A percentile compares a stretch with the other conserved stretches of the same genome.
Evolutionary conservation across 495 filamentous ascomycete genomes (phyloP).

Genomic region (Penicillium crystallinum): DNA sequence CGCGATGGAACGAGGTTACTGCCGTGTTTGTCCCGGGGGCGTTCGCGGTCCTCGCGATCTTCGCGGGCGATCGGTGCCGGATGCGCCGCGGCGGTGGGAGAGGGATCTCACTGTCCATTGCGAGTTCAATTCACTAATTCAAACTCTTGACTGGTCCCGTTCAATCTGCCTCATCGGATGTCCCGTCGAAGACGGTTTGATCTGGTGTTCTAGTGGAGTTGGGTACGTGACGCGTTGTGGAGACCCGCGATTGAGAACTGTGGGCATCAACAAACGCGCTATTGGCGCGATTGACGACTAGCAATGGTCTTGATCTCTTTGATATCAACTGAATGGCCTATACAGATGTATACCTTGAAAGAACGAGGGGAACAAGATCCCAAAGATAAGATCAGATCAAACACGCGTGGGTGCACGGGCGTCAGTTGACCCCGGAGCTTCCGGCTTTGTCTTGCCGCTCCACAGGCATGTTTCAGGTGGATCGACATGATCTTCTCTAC

Average conservation of each 20-base stretch:
- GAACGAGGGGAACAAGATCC: not conserved
- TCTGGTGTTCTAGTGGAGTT: constrained; percentile 1
- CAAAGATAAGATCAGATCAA: constrained; percentile 27
- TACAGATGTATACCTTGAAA: not conserved
- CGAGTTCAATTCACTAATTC: constrained; percentile 1
- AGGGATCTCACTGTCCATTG: constrained; percentile 42
- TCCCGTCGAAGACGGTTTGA: not conserved
- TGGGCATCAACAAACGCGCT: constrained; percentile 21
- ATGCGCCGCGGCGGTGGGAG: constrained; percentile 41
- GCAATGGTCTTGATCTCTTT: not conserved
- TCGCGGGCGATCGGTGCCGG: constrained; percentile 34
- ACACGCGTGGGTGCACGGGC: constrained; percentile 23
- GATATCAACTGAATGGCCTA: not conserved
- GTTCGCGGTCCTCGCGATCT: constrained; percentile 8
- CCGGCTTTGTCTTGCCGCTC: constrained; percentile 12
- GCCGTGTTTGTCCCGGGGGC: constrained; percentile 8
- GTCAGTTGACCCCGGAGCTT: constrained; percentile 19
- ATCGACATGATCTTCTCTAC: constrained; percentile 20
- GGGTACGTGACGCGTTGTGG: constrained; percentile 19
- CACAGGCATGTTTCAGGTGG: constrained; percentile 15
- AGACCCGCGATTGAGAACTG: constrained; percentile 4
- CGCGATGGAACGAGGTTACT: constrained; percentile 26
- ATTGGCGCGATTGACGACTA: constrained; percentile 2
- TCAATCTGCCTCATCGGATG: not conserved
- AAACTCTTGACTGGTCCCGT: not conserved